Base-by-base conservation (phyloP, 1,284 basidiomycete species). In the Microbotryum intermedium region DNA sequence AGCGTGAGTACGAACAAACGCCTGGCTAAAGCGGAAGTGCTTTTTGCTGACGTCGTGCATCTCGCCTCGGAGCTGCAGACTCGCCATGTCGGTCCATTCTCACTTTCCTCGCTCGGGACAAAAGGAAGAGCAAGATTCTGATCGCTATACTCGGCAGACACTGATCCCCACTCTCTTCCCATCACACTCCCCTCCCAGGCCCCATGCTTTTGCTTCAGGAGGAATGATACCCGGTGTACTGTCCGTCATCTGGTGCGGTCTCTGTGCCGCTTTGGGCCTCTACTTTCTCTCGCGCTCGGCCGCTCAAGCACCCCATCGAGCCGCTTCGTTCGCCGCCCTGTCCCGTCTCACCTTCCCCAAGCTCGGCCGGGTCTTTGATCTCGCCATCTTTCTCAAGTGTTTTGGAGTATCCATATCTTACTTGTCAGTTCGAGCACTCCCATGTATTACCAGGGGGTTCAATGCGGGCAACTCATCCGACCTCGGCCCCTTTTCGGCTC, bases 371-470 rank as follows among this genome's bases (percentile, higher is more conserved):
- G 30, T 89, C 73, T 91, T 94, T 70, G 90, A 98, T 75, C 82
- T 85, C 4, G 93, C 94, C 8, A 97, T 99, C 70, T 93, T 92
- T 3, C 86, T 88, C 74, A 97, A 97, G 74, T 97, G 69, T 74
- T 94, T 94, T 73, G 95, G 95, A 34, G 95, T 98, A 9, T 92
- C 89, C 43, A 87, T 95, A 69, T 94, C 90, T 79, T 89, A 75
- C 54, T 80, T 75, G 45, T 69, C 69, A 62, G 72, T 74, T 43
- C 69, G 66, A 45, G 67, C 67, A 11, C 1, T 16, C 16, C 2
- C 66, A 71, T 51, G 21, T 18, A 1, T 20, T n/a, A n/a, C n/a
- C n/a, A n/a, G n/a, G 42, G 21, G 44, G 50, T 57, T 16, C 29
- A 39, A 4, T 39, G 34, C 34, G 2, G 13, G 11, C 11, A 39